A percentile compares a stretch with the other conserved stretches of the same genome.
phyloP scores from a whole-genome alignment of 768 basidiomycete species.

The Hemileccinum rubropunctum region DNA sequence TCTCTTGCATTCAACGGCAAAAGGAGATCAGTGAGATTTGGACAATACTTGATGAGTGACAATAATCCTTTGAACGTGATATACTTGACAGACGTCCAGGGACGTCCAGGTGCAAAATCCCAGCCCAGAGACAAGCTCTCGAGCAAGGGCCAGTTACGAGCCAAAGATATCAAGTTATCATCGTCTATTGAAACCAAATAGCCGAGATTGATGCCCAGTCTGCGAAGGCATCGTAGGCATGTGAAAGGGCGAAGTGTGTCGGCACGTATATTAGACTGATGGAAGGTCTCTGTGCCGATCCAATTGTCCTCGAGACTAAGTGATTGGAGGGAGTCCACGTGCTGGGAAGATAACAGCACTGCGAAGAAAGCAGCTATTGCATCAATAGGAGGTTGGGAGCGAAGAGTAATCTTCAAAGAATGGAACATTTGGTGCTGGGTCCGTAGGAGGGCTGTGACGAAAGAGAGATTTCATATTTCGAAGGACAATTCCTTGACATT shows the following conservation, averaged over 20 bases:
- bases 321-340: too few species aligned
- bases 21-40: not conserved
- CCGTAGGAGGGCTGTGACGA: too few species aligned
- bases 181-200: conserved; percentile 6
- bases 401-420: too few species aligned
- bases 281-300: too few species aligned
- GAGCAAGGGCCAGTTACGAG: conserved; percentile 4
- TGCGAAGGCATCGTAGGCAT: not conserved
- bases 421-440: too few species aligned
- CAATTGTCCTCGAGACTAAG: too few species aligned
- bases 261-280: too few species aligned
- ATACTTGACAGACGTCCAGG: not conserved
- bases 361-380: too few species aligned
- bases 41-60: not conserved
- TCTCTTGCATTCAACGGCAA: conserved; percentile 1
- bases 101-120: not conserved
- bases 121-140: not conserved
- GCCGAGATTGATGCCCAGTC: not conserved
- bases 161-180: not conserved
- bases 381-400: too few species aligned
- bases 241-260: not conserved
- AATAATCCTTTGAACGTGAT: not conserved
- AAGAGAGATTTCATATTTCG: too few species aligned
- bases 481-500: too few species aligned
- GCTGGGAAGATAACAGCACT: too few species aligned